Base-by-base conservation (phyloP, 345 rosid genomes). In the Heritiera fomes region DNA sequence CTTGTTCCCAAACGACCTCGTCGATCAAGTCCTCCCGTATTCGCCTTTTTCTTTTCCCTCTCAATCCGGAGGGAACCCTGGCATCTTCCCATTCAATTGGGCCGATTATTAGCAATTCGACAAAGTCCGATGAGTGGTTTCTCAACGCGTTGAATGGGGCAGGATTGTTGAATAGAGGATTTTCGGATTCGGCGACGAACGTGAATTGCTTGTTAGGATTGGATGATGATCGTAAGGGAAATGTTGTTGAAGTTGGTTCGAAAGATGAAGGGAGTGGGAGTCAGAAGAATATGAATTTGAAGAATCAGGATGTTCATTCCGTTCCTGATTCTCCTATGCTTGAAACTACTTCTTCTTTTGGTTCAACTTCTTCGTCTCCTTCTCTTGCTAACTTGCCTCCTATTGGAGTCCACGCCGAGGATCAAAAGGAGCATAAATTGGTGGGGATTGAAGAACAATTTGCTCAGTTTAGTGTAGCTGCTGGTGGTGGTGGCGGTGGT, bases 321-420 rank as follows among this genome's bases (percentile, higher is more conserved):
- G 88, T 94, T 71, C 98, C 98, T 17, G 99, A 96, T 82, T 96
- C 98, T 60, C 97, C 97, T 30, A 91, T 96, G 98, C 64, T 94
- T 83, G 99, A 96, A 64, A 93, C 91, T 0, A 82, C 91, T 5
- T 94, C 99, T 11, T 94, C 98, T 15, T 96, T 96, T 67, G 99
- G 98, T 78, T 96, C 99, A 5, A 88, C 95, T 77, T 96, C 99
- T 28, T 94, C 98, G 7, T 89, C 95, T 1, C 98, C 98, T 53
- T 96, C 88, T 0, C 84, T 92, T n/a, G 95, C 93, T 55, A 91
- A 96, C 84, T 86, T 92, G 76, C 97, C 97, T 7, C 95, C 98
- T 46, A 90, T 93, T 78, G 88, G 94, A 82, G 97, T 93, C 56
- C 96, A 87, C 46, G 92, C 83, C 4, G 95, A 90, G 82, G 96